These are phyloP conservation scores for Salix caprea DNA, from an alignment of 345 rosid species.

Conservation along the genomic window DNA sequence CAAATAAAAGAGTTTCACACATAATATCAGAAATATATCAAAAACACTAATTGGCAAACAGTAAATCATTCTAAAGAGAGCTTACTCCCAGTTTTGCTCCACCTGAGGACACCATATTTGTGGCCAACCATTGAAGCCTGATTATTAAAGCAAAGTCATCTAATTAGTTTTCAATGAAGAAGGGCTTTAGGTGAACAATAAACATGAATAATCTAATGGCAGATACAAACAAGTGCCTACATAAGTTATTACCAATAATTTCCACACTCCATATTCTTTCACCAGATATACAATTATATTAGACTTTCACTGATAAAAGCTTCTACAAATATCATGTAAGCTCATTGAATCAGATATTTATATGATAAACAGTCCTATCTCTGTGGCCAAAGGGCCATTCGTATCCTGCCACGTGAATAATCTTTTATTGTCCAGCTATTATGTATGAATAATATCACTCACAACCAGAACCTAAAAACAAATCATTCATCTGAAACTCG, in stretches of 20 bases:
- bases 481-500: too few species aligned
- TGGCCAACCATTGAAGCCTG: constrained; percentile 98
- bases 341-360: too few species aligned
- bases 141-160: constrained; percentile 3
- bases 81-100: constrained; percentile 94
- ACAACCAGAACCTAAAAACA: neutral
- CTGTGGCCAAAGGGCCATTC: neutral
- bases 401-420: neutral
- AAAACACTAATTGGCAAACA: neutral
- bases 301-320: neutral
- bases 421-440: neutral
- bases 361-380: neutral
- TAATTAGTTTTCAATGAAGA: neutral
- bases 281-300: neutral
- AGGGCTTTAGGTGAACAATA: neutral
- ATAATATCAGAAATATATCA: constrained; percentile 13
- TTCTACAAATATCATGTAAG: too few species aligned
- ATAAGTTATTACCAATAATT: neutral
- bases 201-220: neutral
- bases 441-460: neutral
- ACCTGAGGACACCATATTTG: constrained; percentile 88
- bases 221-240: neutral
- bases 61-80: neutral
- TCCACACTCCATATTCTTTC: neutral
- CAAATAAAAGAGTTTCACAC: constrained; percentile 7